Conservation (phyloP, 2,329 filamentous ascomycete species). For the Cladosporium sp. region DNA sequence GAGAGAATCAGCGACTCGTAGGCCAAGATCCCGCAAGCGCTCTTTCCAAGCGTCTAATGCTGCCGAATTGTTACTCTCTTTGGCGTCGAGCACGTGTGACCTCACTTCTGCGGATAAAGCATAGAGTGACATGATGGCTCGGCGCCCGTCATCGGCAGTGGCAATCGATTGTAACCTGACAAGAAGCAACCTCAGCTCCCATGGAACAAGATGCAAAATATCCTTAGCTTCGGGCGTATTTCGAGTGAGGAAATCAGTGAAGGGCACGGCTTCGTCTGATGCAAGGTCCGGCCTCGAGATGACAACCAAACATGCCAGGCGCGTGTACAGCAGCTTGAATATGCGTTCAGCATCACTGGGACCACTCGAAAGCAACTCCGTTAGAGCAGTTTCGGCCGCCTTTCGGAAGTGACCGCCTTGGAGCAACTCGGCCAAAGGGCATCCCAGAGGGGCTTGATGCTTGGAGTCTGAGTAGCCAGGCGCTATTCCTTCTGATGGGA, state of each 20-base stretch:
- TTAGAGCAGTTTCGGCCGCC: constrained; percentile 37
- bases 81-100: constrained; percentile 21
- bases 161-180: constrained; percentile 80
- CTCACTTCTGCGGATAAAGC: constrained; percentile 54
- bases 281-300: constrained; percentile 57
- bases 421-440: constrained; percentile 63
- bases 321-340: constrained; percentile 71
- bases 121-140: constrained; percentile 85
- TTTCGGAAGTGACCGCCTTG: constrained; percentile 69
- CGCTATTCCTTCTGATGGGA: constrained; percentile 58
- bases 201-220: constrained; percentile 67
- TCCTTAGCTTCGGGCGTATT: constrained; percentile 46
- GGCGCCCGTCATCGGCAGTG: constrained; percentile 73
- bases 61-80: constrained; percentile 48
- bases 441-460: constrained; percentile 56
- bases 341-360: constrained; percentile 59
- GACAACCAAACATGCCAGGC: constrained; percentile 74
- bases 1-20: constrained; percentile 57
- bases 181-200: constrained; percentile 75
- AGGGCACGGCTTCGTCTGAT: constrained; percentile 55
- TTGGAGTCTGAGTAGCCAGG: constrained; percentile 63
- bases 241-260: constrained; percentile 49
- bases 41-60: constrained; percentile 62
- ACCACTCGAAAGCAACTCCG: constrained; percentile 37
- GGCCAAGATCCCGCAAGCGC: constrained; percentile 68